These are phyloP conservation scores for Geosmithia morbida DNA, from an alignment of 2,329 filamentous ascomycete species.

Conservation along the genomic window DNA sequence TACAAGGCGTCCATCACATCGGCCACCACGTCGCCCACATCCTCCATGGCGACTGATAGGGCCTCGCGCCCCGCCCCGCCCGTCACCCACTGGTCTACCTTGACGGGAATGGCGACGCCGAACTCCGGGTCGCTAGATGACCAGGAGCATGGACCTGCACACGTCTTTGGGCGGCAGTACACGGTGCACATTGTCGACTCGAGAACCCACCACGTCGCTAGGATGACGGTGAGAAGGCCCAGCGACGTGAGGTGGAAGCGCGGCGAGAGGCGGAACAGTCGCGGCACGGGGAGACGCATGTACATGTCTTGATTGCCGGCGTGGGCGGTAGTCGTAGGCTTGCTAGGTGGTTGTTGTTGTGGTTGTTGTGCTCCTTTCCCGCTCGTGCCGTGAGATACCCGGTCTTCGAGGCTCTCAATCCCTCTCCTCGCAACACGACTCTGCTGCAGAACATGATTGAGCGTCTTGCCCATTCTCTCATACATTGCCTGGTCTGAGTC, in stretches of 20 bases:
- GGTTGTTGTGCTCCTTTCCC: neutral
- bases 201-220: conserved; percentile 36
- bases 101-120: conserved; percentile 45
- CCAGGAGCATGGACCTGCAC: conserved; percentile 35
- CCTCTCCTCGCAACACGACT: conserved; percentile 41
- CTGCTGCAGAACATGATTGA: conserved; percentile 34
- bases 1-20: conserved; percentile 31
- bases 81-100: conserved; percentile 46
- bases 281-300: conserved; percentile 28
- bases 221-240: conserved; percentile 26
- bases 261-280: conserved; percentile 27
- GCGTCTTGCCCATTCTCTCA: conserved; percentile 34
- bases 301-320: conserved; percentile 10
- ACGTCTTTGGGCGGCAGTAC: conserved; percentile 40
- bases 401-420: conserved; percentile 41
- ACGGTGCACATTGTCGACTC: conserved; percentile 37
- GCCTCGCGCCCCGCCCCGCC: conserved; percentile 31
- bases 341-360: neutral
- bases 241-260: conserved; percentile 31
- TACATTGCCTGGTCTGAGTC: conserved; percentile 27
- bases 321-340: neutral
- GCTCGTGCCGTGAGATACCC: conserved; percentile 22
- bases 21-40: conserved; percentile 29
- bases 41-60: conserved; percentile 21
- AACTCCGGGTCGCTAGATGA: conserved; percentile 41